Evolutionary conservation across 495 filamentous ascomycete genomes (phyloP).

Genomic region (Daldinia bambusicola): DNA sequence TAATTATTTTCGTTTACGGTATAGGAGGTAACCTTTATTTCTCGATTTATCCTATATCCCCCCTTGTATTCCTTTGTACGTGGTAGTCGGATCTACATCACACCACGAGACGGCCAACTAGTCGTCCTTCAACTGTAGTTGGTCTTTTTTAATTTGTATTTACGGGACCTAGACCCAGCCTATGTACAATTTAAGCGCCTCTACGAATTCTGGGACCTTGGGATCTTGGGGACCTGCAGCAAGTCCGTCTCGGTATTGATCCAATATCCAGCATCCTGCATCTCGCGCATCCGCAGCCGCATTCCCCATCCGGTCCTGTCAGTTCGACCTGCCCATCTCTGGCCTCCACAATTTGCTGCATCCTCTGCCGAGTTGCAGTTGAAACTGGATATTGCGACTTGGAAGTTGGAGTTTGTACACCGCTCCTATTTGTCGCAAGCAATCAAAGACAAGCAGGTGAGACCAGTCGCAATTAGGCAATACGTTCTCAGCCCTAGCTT

Average conservation of each 20-base stretch:
- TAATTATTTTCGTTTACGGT: not conserved
- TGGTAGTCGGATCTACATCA: slow-evolving; percentile 15
- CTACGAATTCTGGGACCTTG: slow-evolving; percentile 35
- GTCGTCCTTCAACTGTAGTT: slow-evolving; percentile 13
- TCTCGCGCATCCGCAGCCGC: slow-evolving; percentile 27
- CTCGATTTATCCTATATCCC: slow-evolving; percentile 23
- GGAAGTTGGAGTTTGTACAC: slow-evolving; percentile 31
- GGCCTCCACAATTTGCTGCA: slow-evolving; percentile 33
- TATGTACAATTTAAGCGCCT: slow-evolving; percentile 30
- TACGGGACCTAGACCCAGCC: slow-evolving; percentile 14
- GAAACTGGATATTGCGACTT: slow-evolving; percentile 5
- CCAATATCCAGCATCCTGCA: slow-evolving; percentile 35
- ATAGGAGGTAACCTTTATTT: slow-evolving; percentile 1
- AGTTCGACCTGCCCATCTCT: slow-evolving; percentile 24
- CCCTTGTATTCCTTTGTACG: slow-evolving; percentile 11
- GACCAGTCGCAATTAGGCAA: slow-evolving; percentile 43
- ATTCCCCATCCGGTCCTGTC: slow-evolving; percentile 13
- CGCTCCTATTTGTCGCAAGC: slow-evolving; percentile 27
- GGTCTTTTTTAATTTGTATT: slow-evolving; percentile 6
- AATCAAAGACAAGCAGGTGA: slow-evolving; percentile 36
- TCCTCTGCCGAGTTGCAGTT: slow-evolving; percentile 23
- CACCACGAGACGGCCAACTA: slow-evolving; percentile 17
- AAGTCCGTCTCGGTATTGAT: slow-evolving; percentile 37
- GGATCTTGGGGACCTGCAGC: slow-evolving; percentile 38
- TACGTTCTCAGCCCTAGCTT: slow-evolving; percentile 37